These are phyloP conservation scores for Dysphania ambrosioides DNA, from an alignment of 148 eudicot species.

Conservation along the genomic window DNA sequence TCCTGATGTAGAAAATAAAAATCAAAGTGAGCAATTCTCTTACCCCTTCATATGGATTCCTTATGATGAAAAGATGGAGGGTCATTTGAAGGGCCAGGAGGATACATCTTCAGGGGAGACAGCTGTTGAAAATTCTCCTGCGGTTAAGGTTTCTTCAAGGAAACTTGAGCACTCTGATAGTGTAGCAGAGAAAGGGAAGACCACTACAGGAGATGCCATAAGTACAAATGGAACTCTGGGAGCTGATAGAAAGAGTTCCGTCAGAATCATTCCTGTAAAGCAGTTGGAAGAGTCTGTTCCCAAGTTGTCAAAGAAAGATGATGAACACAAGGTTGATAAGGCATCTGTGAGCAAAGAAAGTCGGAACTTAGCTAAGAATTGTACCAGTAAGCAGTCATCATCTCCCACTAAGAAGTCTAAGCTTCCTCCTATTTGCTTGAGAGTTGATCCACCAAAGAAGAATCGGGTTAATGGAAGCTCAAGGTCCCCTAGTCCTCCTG, in stretches of 20 bases:
- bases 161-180: conserved; percentile 13
- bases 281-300: conserved; percentile 36
- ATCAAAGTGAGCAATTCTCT: conserved; percentile 28
- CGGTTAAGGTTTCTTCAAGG: background rate
- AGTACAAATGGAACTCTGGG: conserved; percentile 10
- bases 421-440: conserved; percentile 66
- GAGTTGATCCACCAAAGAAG: conserved; percentile 58
- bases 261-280: conserved; percentile 48
- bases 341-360: conserved; percentile 7
- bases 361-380: conserved; percentile 25
- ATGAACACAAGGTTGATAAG: conserved; percentile 13
- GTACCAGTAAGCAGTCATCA: conserved; percentile 20
- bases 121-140: background rate
- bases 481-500: conserved; percentile 54
- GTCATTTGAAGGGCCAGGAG: background rate
- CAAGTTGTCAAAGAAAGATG: conserved; percentile 17
- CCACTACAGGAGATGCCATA: conserved; percentile 11
- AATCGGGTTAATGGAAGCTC: conserved; percentile 37
- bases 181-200: conserved; percentile 5
- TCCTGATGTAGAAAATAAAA: conserved; percentile 22
- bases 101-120: conserved; percentile 2
- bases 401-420: conserved; percentile 45
- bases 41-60: conserved; percentile 63
- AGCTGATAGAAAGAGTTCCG: conserved; percentile 10
- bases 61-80: conserved; percentile 26